Conservation (phyloP, 2,329 filamentous ascomycete genomes). For the Magnaporthiopsis incrustans region DNA sequence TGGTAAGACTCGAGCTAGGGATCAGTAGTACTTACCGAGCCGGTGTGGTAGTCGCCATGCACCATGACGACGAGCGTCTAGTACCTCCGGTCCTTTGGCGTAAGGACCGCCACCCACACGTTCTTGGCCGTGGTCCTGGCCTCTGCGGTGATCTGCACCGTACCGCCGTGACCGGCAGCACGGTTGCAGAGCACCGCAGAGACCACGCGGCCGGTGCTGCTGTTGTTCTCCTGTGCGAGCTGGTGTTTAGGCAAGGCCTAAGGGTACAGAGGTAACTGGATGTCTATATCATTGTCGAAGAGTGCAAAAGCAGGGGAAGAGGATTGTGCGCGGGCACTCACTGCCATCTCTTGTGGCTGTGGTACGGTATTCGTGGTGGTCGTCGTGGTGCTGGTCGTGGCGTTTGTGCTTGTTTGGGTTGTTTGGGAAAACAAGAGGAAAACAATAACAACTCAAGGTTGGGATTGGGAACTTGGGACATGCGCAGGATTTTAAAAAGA, state of each 20-base stretch:
- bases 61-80: slow-evolving; percentile 10
- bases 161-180: no score
- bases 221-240: background rate
- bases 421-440: background rate
- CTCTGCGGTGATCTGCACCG: background rate
- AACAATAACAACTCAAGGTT: background rate
- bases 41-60: slow-evolving; percentile 12
- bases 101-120: background rate
- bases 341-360: background rate
- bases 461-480: background rate
- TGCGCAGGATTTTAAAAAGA: background rate
- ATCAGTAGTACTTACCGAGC: slow-evolving; percentile 3
- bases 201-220: no score
- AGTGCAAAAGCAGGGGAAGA: background rate
- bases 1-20: background rate
- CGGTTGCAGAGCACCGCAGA: background rate
- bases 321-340: background rate
- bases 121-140: background rate
- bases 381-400: background rate
- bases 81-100: background rate
- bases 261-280: background rate
- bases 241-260: background rate
- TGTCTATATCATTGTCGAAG: background rate
- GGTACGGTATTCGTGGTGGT: background rate
- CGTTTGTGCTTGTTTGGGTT: no score